Evolutionary conservation across 192 early-diverging fungal species (phyloP), one percentile per base, ranked within the genome.

Genomic region (Funneliformis mosseae): DNA sequence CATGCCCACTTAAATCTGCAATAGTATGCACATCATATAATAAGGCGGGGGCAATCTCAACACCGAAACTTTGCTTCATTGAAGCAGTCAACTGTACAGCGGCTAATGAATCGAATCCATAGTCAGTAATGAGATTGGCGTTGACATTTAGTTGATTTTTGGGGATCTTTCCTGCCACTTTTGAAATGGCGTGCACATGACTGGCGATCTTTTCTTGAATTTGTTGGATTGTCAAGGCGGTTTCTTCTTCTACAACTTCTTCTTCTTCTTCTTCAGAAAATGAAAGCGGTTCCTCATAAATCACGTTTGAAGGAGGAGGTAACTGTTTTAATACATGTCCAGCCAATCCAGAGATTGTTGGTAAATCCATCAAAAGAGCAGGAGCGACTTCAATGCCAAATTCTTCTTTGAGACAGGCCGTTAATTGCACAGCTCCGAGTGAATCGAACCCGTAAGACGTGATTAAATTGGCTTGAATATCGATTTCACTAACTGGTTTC

Each of bases 51-150:
- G 76, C 76, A 10, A 77, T 25, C 28, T 77, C 76, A 10, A 77
- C 16, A 3, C 42, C 60, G 4, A 77, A 77, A 66, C 16, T 77
- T 63, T 16, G n/a, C 2, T 21, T 77, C 62, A 77, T 64, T 62
- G 48, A 77, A 64, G 76, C 76, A 11, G 76, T 63, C 7, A 77
- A 63, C 61, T 77, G 76, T 38, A 77, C 76, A 25, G 60, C 76
- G 27, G 60, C 38, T 21, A 77, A 41, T 25, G 76, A 77, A 77
- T 77, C 76, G 45, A 77, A 77, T 9, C 76, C 76, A 66, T 77
- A 77, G 4, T 77, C 76, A 0, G 76, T 64, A 8, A 77, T 77
- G 14, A 77, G 59, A 66, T 77, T 77, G 0, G 76, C 76, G 16
- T 61, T 64, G 4, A 45, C 3, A 64, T 77, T 21, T 9, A 77